Conservation (phyloP, 176 grass and related monocot species). For the Thalia dealbata region DNA sequence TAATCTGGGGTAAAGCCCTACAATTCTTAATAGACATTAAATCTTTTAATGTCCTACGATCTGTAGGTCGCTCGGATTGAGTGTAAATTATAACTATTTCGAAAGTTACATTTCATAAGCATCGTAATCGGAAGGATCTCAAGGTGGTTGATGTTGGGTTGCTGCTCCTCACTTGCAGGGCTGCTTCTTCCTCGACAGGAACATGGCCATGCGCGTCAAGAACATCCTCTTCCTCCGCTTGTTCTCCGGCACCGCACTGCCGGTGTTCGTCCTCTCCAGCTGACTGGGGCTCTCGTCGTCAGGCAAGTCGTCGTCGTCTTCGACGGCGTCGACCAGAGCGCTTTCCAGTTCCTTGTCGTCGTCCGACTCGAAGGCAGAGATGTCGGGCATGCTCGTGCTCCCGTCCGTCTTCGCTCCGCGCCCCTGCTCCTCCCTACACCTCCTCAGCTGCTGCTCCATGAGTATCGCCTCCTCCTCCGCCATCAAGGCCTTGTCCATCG, state of each 20-base stretch:
- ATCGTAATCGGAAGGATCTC: no score
- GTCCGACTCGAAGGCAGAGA: not conserved
- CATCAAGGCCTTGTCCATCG: slow-evolving; percentile 2
- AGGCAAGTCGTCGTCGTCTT: no score
- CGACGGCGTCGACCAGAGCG: no score
- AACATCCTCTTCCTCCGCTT: slow-evolving; percentile 8
- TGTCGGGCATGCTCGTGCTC: not conserved
- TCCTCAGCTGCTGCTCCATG: slow-evolving; percentile 4
- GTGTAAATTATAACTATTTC: no score
- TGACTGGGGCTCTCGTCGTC: not conserved
- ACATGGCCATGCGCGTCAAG: slow-evolving; percentile 13
- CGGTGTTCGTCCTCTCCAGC: not conserved
- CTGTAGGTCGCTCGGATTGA: no score
- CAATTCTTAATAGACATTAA: no score
- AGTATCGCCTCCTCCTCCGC: not conserved
- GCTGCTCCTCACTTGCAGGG: not conserved
- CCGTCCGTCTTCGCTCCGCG: not conserved
- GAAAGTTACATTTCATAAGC: no score
- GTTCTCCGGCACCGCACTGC: not conserved
- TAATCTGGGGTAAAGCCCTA: no score
- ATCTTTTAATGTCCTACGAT: no score
- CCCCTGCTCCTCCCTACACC: not conserved
- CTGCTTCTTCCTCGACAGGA: slow-evolving; percentile 12
- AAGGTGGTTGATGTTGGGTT: no score
- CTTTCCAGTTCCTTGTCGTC: not conserved